Evolutionary conservation across 768 basidiomycete species (phyloP).

Genomic region (Pleurotus djamor): DNA sequence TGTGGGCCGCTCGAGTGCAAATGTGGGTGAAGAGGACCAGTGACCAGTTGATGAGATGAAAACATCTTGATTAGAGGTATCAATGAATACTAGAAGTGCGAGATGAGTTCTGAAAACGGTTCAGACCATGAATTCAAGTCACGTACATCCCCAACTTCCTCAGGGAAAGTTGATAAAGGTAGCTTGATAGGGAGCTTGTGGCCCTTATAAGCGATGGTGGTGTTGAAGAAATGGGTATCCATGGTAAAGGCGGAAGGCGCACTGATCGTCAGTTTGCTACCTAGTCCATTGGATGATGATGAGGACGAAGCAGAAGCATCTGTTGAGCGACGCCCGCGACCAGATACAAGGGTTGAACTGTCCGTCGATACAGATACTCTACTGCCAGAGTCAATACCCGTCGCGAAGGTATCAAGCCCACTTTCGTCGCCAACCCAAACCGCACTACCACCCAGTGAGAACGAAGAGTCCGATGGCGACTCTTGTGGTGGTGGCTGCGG

Average conservation of each 20-base stretch:
- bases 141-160: slow-evolving; percentile 95
- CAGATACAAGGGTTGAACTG: slow-evolving; percentile 37
- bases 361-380: slow-evolving; percentile 37
- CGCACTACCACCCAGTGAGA: slow-evolving; percentile 75
- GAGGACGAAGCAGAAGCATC: slow-evolving; percentile 77
- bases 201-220: slow-evolving; percentile 79
- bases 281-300: slow-evolving; percentile 25
- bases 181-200: slow-evolving; percentile 88
- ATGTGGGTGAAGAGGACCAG: slow-evolving; percentile 85
- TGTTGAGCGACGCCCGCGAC: slow-evolving; percentile 59
- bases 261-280: slow-evolving; percentile 45
- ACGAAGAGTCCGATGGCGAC: slow-evolving; percentile 72
- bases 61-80: slow-evolving; percentile 90
- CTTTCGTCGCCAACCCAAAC: slow-evolving; percentile 85
- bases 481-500: slow-evolving; percentile 29
- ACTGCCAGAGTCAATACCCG: slow-evolving; percentile 37
- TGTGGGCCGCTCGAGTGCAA: slow-evolving; percentile 87
- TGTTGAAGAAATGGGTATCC: slow-evolving; percentile 95
- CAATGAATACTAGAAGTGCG: slow-evolving; percentile 72
- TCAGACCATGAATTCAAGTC: background rate
- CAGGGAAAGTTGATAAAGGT: slow-evolving; percentile 84
- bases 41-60: slow-evolving; percentile 49
- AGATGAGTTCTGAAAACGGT: background rate
- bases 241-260: slow-evolving; percentile 50
- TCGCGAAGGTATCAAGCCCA: slow-evolving; percentile 40